Evolutionary conservation across 106 monocot species (phyloP).

Genomic region (Acorus calamus): DNA sequence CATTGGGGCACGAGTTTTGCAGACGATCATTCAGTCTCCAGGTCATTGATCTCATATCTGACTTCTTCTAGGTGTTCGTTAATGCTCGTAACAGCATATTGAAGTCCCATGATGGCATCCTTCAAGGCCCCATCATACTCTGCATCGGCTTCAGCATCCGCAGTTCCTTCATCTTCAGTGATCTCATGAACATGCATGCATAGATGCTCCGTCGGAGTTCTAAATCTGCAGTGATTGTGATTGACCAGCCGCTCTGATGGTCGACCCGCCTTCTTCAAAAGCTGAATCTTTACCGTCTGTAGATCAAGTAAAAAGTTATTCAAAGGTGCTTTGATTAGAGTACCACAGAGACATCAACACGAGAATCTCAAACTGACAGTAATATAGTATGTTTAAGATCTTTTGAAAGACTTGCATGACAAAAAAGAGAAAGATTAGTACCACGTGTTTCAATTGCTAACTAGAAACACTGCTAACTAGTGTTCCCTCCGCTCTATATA

Average conservation of each 20-base stretch:
- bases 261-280: slow-evolving; percentile 76
- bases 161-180: slow-evolving; percentile 62
- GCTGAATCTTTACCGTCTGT: slow-evolving; percentile 77
- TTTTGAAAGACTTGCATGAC: too few species aligned
- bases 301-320: background rate
- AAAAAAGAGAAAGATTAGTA: too few species aligned
- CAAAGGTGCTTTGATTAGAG: background rate
- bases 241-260: slow-evolving; percentile 76
- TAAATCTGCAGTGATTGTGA: slow-evolving; percentile 51
- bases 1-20: too few species aligned
- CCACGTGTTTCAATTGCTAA: too few species aligned
- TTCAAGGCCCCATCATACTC: slow-evolving; percentile 76
- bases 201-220: slow-evolving; percentile 29
- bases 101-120: slow-evolving; percentile 73
- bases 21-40: slow-evolving; percentile 26
- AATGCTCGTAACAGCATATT: slow-evolving; percentile 71
- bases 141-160: slow-evolving; percentile 84
- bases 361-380: too few species aligned
- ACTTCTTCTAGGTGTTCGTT: slow-evolving; percentile 91
- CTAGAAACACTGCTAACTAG: too few species aligned
- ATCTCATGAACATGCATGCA: slow-evolving; percentile 61
- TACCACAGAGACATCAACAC: background rate
- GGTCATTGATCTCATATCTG: slow-evolving; percentile 75
- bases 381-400: too few species aligned
- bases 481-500: too few species aligned